These are phyloP conservation scores for Pestalotiopsis sp. DNA, from an alignment of 2,329 filamentous ascomycete species.

Conservation along the genomic window DNA sequence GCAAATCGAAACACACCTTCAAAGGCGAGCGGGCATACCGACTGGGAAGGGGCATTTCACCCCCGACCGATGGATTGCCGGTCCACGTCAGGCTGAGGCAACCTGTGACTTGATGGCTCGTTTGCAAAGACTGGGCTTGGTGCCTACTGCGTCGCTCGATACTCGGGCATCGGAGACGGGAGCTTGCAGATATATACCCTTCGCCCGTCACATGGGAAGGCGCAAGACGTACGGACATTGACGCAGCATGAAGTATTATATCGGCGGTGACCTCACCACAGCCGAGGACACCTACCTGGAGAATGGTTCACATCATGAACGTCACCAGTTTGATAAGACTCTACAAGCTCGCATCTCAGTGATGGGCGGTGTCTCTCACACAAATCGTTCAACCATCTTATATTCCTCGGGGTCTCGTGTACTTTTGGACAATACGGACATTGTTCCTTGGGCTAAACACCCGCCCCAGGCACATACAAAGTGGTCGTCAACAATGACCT, in stretches of 20 bases:
- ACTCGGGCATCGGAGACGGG: not conserved
- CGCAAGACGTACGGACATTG: not conserved
- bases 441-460: not conserved
- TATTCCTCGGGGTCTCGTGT: not conserved
- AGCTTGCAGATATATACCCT: not conserved
- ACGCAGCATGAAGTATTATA: not conserved
- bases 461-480: not conserved
- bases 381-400: not conserved
- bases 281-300: no score
- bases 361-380: not conserved
- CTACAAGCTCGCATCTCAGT: not conserved
- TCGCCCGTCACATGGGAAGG: not conserved
- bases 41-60: not conserved
- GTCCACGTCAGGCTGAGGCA: constrained; percentile 8
- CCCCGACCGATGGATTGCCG: constrained; percentile 12
- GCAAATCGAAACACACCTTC: not conserved
- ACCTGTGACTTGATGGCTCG: not conserved
- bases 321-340: not conserved
- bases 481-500: not conserved
- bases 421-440: not conserved
- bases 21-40: constrained; percentile 7
- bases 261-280: no score
- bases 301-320: not conserved
- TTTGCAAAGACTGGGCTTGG: not conserved
- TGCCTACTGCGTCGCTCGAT: not conserved